Percentiles rank a stretch among this genome's conserved stretches.
Evolutionary conservation across 2,329 filamentous ascomycete genomes (phyloP).

Genomic region (Aspergillus thermomutatus): DNA sequence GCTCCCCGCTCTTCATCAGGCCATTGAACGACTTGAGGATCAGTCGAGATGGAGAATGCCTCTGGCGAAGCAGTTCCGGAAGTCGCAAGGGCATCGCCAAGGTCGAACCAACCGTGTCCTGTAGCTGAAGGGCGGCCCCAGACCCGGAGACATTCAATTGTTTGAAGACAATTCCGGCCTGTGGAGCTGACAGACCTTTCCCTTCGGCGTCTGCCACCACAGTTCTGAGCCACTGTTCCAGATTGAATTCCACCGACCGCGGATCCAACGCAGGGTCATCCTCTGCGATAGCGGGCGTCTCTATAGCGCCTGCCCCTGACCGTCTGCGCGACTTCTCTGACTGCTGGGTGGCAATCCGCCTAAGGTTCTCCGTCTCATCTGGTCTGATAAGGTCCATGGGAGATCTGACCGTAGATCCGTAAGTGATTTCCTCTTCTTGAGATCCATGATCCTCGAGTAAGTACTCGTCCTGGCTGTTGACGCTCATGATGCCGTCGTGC

Average conservation of each 20-base stretch:
- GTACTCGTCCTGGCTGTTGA: neutral
- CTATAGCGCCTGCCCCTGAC: too few species aligned
- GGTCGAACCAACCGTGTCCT: conserved; percentile 18
- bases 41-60: conserved; percentile 55
- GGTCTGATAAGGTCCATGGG: neutral
- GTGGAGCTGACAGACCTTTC: conserved; percentile 2
- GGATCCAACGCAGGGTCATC: conserved; percentile 5
- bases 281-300: neutral
- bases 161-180: conserved; percentile 20
- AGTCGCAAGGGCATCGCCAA: conserved; percentile 16
- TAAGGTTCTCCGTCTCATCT: neutral
- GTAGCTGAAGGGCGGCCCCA: conserved; percentile 24
- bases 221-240: conserved; percentile 2
- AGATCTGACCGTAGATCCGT: neutral
- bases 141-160: conserved; percentile 23
- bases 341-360: neutral
- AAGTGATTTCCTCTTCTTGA: neutral
- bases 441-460: neutral
- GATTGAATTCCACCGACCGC: conserved; percentile 1
- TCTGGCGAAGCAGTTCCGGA: conserved; percentile 19
- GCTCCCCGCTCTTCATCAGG: conserved; percentile 50
- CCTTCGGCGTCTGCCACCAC: neutral
- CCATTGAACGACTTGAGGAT: conserved; percentile 60
- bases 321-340: neutral
- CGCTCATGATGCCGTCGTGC: neutral